A percentile compares a stretch with the other conserved stretches of the same genome.
Conservation (phyloP, 2,329 filamentous ascomycete genomes). For the Fusarium floridanum region DNA sequence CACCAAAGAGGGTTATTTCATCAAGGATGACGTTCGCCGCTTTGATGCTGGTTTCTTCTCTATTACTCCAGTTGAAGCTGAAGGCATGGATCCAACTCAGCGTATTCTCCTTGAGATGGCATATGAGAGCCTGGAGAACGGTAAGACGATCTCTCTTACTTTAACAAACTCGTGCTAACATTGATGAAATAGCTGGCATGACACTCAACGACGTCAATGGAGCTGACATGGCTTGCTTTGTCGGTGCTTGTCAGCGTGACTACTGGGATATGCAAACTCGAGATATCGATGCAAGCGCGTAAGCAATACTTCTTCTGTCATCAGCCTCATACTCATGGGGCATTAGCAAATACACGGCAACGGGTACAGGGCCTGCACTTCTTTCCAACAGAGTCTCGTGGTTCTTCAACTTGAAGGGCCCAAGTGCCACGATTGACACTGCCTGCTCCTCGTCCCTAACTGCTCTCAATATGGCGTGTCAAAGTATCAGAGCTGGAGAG, state of each 20-base stretch:
- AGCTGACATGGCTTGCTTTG: background rate
- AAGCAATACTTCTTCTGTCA: background rate
- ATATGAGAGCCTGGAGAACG: background rate
- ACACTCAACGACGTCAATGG: background rate
- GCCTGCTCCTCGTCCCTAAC: background rate
- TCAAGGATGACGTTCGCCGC: slow-evolving; percentile 59
- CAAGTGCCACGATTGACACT: background rate
- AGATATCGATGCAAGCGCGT: background rate
- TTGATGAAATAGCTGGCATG: background rate
- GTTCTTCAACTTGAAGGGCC: background rate
- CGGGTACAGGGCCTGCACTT: background rate
- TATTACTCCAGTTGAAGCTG: slow-evolving; percentile 63
- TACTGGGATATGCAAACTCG: background rate
- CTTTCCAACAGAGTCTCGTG: background rate
- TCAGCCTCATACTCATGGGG: background rate
- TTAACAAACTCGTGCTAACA: background rate
- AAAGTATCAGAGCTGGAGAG: background rate
- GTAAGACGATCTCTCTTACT: background rate
- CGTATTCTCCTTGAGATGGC: background rate
- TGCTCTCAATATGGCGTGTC: background rate
- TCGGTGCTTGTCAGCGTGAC: background rate
- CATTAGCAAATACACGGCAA: background rate
- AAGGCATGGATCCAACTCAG: slow-evolving; percentile 55
- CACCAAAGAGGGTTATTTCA: slow-evolving; percentile 54
- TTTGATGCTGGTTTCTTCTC: slow-evolving; percentile 68